Evolutionary conservation across 1,284 basidiomycete genomes (phyloP).

Genomic region (Pyrrhoderma noxium): DNA sequence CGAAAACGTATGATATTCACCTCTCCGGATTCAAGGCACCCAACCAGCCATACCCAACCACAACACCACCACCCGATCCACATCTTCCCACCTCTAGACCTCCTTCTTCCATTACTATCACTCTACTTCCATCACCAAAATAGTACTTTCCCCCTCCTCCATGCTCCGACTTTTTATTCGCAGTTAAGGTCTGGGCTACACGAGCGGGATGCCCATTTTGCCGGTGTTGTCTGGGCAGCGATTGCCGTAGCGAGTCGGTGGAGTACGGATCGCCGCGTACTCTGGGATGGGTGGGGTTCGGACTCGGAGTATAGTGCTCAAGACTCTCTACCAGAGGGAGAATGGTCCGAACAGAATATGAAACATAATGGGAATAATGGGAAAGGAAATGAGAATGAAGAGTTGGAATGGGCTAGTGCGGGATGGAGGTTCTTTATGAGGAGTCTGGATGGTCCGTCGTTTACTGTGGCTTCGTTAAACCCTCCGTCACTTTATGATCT

Average conservation of each 20-base stretch:
- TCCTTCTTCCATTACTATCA: slow-evolving; percentile 38
- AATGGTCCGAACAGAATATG: neutral
- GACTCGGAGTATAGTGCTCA: slow-evolving; percentile 21
- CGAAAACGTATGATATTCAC: slow-evolving; percentile 21
- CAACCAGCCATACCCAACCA: slow-evolving; percentile 28
- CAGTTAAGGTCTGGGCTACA: slow-evolving; percentile 38
- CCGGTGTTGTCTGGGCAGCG: slow-evolving; percentile 39
- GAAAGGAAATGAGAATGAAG: slow-evolving; percentile 18
- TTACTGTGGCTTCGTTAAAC: slow-evolving; percentile 23
- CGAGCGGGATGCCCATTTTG: slow-evolving; percentile 38
- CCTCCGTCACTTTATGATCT: slow-evolving; percentile 33
- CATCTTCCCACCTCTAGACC: slow-evolving; percentile 49
- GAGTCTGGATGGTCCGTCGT: slow-evolving; percentile 21
- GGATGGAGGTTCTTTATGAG: slow-evolving; percentile 34
- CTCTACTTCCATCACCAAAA: slow-evolving; percentile 42
- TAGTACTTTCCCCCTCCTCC: slow-evolving; percentile 39
- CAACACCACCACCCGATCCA: slow-evolving; percentile 27
- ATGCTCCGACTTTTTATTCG: slow-evolving; percentile 40
- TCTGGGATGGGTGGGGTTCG: slow-evolving; percentile 31
- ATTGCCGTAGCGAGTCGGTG: slow-evolving; percentile 45
- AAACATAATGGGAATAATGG: too few species aligned
- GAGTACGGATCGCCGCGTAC: slow-evolving; percentile 39
- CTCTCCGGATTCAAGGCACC: neutral
- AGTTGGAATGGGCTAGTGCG: slow-evolving; percentile 17
- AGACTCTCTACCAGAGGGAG: slow-evolving; percentile 23